Conservation (phyloP, 2,329 filamentous ascomycete genomes). For the Orbilia ellipsospora region DNA sequence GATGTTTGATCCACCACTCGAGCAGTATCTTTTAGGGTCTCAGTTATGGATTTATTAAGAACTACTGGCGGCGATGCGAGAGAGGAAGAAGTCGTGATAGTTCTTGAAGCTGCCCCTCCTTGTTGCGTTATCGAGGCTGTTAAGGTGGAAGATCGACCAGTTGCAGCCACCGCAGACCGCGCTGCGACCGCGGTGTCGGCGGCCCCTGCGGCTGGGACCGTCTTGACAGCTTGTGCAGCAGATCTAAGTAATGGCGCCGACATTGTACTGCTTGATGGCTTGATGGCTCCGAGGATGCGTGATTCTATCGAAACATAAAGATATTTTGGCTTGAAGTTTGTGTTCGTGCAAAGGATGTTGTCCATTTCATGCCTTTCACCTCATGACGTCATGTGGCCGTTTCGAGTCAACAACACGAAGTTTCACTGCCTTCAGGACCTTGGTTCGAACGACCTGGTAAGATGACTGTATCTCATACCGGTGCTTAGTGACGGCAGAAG, state of each 20-base stretch:
- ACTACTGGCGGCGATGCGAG: constrained; percentile 6
- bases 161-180: constrained; percentile 6
- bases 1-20: constrained; percentile 19
- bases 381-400: too few relatives aligned
- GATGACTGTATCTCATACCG: too few relatives aligned
- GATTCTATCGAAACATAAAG: too few relatives aligned
- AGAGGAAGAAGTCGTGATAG: constrained; percentile 17
- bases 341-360: too few relatives aligned
- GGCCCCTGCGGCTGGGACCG: constrained; percentile 13
- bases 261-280: not conserved
- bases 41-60: constrained; percentile 16
- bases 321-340: too few relatives aligned
- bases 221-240: constrained; percentile 24
- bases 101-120: constrained; percentile 9
- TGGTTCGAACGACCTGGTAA: too few relatives aligned
- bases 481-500: too few relatives aligned
- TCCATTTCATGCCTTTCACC: too few relatives aligned
- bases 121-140: constrained; percentile 26
- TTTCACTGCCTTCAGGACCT: too few relatives aligned
- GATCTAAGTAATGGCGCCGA: constrained; percentile 23
- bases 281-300: too few relatives aligned
- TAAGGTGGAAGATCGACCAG: constrained; percentile 10
- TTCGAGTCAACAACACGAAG: too few relatives aligned
- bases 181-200: constrained; percentile 8
- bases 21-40: constrained; percentile 14